Base-by-base conservation (phyloP, 2,329 filamentous ascomycete species). In the Cercospora sp. region DNA sequence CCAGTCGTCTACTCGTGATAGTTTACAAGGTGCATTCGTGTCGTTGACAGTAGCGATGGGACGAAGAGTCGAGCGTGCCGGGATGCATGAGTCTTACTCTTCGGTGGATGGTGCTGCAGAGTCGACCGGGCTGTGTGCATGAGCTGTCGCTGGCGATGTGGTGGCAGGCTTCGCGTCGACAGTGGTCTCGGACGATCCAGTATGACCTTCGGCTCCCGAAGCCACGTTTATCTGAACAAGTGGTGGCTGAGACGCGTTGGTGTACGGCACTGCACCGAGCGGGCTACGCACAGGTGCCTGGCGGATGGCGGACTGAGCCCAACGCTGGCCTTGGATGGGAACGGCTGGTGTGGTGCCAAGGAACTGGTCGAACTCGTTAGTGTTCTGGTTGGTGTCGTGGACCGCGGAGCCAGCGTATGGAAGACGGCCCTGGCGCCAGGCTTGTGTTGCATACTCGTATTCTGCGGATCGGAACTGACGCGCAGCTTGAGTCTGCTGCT, bases 401-500 rank as follows among this genome's bases (percentile, higher is more conserved):
- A 71, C 64, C 30, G 69, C 70, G 48, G 72, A 71, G 48, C 74
- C 73, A 53, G 71, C 70, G 62, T 72, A 73, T 59, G 73, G 74
- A 20, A 75, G 70, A 64, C 73, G 73, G 51, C 75, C 75, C 63
- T 76, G 77, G 65, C 75, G 74, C 75, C 74, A 75, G 65, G 75
- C 75, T 60, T 75, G 73, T 63, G 77, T 73, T 62, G 77, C 72
- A 71, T 75, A 70, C 72, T 78, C 83, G 82, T 98, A 98, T 83
- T 98, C 95, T 67, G 95, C 95, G 67, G 94, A 95, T 68, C 95
- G 92, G 82, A 97, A 98, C 77, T 97, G 93, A 69, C 95, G 93
- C 67, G 94, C 92, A 79, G 97, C 93, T 33, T 95, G 93, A 51
- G 94, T 98, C 78, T 97, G 91, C 72, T 95, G 91, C 86, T 99